Base-by-base conservation (phyloP, 2,329 filamentous ascomycete species). In the Sarocladium oryzae region DNA sequence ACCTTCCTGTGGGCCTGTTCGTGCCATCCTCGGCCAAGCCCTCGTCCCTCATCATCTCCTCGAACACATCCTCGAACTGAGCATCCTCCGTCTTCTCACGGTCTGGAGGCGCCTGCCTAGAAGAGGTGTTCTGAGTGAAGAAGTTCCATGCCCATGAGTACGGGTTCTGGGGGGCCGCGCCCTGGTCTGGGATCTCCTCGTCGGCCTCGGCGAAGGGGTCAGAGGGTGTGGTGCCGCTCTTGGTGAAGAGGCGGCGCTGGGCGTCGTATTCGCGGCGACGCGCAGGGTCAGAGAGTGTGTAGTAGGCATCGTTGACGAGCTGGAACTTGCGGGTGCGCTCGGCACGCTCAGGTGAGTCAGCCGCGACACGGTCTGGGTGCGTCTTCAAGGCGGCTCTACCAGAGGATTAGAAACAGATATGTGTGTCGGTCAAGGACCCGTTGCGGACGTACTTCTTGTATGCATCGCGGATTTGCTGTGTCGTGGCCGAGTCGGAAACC, bases 291-390 rank as follows among this genome's bases (percentile, higher is more conserved):
- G 88, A 95, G 24, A 97, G 83, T 0, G 88, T 91, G 68, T 89
- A 95, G 75, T 95, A 96, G 56, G 90, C 89, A 63, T 95, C 90
- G 71, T 95, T 95, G 62, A 96, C 88, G 57, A 88, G 81, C 68
- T 96, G 90, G 73, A 96, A 96, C 65, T 85, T 85, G 63, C 87
- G 88, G 5, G 93, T 99, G 62, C 91, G 87, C 11, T 80, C 69
- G 20, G 82, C 69, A 56, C 92, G 88, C 60, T 97, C 90, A 33
- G 91, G 89, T 4, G 89, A 92, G 69, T 90, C 83, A 57, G 80
- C 72, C 24, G 90, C 78, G 36, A 99, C 89, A 54, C 93, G 88
- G 67, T 99, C 93, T 2, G 92, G 92, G 67, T 97, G 92, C 56
- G 88, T 90, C 70, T 93, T 95, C 41, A 97, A 76, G 4, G 92